Base-by-base conservation (phyloP, 1,139 yeast genomes). In the Eremothecium cymbalariae region DNA sequence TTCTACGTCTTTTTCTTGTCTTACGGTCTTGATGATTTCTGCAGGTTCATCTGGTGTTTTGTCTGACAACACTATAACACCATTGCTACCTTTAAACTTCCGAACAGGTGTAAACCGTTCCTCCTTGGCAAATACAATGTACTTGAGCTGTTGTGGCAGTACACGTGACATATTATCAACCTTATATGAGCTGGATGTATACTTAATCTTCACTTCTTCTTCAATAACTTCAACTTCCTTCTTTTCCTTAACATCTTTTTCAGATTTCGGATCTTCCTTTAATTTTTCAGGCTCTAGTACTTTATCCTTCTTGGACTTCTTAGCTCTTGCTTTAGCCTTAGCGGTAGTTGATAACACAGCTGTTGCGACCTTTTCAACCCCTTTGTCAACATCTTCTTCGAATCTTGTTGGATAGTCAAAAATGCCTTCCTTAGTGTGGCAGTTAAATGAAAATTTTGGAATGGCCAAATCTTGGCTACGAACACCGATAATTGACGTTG, bases 341-440 rank as follows among this genome's bases (percentile, higher is more conserved):
- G 78, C 86, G 2, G 98, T 90, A 0, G 97, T 90, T 2, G 96
- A 85, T 43, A 90, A 69, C 16, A 90, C 94, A 2, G 97, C 98
- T 25, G 95, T 84, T 4, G 88, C 83, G 33, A 88, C 73, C 63
- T 84, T 88, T 55, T 84, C 96, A 4, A 93, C 85, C 40, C 80
- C 86, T 55, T 84, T 83, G 48, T 77, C 85, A 45, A 79, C 78
- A 28, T 77, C 71, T 50, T 78, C 90, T 54, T 84, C 94, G 13
- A 72, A 68, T 65, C 82, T 84, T 38, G 95, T 90, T 33, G 98
- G 97, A 57, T 90, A 93, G 36, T 76, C 86, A 65, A 88, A 90
- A 39, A 74, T 63, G 43, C 79, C 85, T 22, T 82, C 74, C 50
- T 80, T 84, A 18, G 93, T 72, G 51, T 83, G 86, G 57, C 95